Evolutionary conservation across 2,329 filamentous ascomycete species (phyloP).

Genomic region (Didymella keratinophila): DNA sequence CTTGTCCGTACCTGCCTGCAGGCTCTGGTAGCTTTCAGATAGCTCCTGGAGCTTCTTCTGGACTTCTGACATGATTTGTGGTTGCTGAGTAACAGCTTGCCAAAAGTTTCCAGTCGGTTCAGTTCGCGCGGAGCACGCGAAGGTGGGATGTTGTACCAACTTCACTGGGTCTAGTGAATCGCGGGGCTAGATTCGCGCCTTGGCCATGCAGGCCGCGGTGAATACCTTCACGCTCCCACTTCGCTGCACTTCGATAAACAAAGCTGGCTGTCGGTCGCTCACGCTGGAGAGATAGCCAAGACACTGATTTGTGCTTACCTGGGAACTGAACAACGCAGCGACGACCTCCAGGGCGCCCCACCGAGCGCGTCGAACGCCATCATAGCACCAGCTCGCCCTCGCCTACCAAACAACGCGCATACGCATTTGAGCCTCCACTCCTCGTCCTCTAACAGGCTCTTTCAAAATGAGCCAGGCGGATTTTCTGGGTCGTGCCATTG

Average conservation of each 20-base stretch:
- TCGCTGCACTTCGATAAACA: slow-evolving; percentile 9
- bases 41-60: slow-evolving; percentile 82
- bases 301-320: neutral
- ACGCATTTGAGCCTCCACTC: neutral
- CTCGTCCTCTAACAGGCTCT: neutral
- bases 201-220: slow-evolving; percentile 15
- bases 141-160: slow-evolving; percentile 34
- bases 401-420: slow-evolving; percentile 21
- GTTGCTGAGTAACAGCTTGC: slow-evolving; percentile 38
- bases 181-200: slow-evolving; percentile 23
- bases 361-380: slow-evolving; percentile 23
- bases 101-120: slow-evolving; percentile 28
- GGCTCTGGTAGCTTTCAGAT: slow-evolving; percentile 84
- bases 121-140: slow-evolving; percentile 30
- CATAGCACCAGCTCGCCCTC: slow-evolving; percentile 17
- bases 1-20: slow-evolving; percentile 74
- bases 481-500: slow-evolving; percentile 95
- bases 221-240: slow-evolving; percentile 9
- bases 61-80: slow-evolving; percentile 58
- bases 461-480: slow-evolving; percentile 87
- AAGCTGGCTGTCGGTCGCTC: neutral
- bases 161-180: slow-evolving; percentile 35
- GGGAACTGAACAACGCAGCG: neutral
- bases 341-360: slow-evolving; percentile 10
- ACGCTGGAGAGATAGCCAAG: neutral